Evolutionary conservation across 139 green algal genomes (phyloP).

Genomic region (Chlorella sorokiniana): DNA sequence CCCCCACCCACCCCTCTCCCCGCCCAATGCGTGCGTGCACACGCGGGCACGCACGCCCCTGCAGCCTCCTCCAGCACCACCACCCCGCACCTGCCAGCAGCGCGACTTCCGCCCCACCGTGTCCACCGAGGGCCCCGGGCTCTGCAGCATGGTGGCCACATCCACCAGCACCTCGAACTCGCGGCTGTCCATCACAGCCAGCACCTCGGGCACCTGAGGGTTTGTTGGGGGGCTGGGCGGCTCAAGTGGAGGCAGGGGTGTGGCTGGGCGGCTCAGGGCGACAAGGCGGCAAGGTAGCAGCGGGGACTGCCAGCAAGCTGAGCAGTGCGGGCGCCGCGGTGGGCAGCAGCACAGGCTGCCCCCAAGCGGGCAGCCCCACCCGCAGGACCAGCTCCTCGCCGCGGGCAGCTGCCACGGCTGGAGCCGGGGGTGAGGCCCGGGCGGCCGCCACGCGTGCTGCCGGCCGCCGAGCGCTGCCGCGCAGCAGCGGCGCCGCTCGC

Average conservation of each 20-base stretch:
- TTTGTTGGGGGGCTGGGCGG: not conserved
- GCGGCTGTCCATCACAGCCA: slow-evolving; percentile 59
- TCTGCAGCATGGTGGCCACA: slow-evolving; percentile 51
- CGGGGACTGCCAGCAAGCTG: too few relatives aligned
- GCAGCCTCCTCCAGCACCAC: not conserved
- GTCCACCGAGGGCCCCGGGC: slow-evolving; percentile 29
- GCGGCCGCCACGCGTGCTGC: not conserved
- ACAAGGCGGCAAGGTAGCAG: not conserved
- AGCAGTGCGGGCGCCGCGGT: too few relatives aligned
- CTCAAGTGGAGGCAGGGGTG: not conserved
- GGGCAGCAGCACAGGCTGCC: not conserved
- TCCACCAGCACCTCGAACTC: slow-evolving; percentile 76
- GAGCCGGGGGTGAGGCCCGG: not conserved
- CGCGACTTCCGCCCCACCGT: slow-evolving; percentile 18
- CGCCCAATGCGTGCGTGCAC: too few relatives aligned
- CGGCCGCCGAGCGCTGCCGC: not conserved
- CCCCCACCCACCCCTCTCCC: too few relatives aligned
- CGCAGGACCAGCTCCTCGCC: slow-evolving; percentile 31
- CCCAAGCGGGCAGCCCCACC: not conserved
- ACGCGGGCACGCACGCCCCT: not conserved
- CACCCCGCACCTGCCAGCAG: slow-evolving; percentile 28
- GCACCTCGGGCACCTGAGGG: slow-evolving; percentile 49
- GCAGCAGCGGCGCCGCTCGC: not conserved
- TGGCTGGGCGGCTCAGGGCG: not conserved
- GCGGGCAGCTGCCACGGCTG: not conserved